phyloP scores from a whole-genome alignment of 2,329 filamentous ascomycete genomes.

The Venturia oleaginea region DNA sequence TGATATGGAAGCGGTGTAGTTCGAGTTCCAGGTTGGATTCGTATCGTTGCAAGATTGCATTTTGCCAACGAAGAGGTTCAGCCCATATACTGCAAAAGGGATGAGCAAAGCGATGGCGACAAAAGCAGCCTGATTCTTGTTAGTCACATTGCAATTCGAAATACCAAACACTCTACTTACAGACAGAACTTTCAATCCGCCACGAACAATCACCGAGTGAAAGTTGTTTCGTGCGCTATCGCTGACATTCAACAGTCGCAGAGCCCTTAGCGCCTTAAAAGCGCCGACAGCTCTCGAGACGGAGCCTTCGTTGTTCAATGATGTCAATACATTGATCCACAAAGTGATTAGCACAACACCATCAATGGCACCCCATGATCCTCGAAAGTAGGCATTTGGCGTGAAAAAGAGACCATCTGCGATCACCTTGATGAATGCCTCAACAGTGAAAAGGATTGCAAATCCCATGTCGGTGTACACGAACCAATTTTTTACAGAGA shows the following conservation, averaged over 20 bases:
- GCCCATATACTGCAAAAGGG: conserved; percentile 90
- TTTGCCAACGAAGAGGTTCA: conserved; percentile 84
- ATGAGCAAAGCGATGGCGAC: conserved; percentile 91
- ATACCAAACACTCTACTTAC: conserved; percentile 36
- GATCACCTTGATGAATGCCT: conserved; percentile 84
- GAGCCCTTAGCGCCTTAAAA: conserved; percentile 89
- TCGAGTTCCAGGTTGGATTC: conserved; percentile 16
- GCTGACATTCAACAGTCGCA: conserved; percentile 88
- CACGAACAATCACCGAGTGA: conserved; percentile 88
- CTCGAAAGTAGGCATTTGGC: conserved; percentile 92
- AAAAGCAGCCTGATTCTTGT: conserved; percentile 57
- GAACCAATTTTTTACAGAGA: conserved; percentile 74
- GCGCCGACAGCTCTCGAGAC: conserved; percentile 88
- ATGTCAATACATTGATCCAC: conserved; percentile 87
- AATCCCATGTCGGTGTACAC: conserved; percentile 90
- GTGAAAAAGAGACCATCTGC: conserved; percentile 96
- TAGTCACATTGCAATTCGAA: neutral
- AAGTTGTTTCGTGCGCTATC: conserved; percentile 94
- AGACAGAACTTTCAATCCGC: conserved; percentile 87
- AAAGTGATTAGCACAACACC: conserved; percentile 83
- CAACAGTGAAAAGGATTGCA: conserved; percentile 73
- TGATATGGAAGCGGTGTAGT: conserved; percentile 37
- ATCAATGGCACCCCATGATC: conserved; percentile 95
- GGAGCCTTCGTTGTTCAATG: conserved; percentile 70
- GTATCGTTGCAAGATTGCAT: conserved; percentile 74